A percentile compares a stretch with the other conserved stretches of the same genome.
Evolutionary conservation across 306 rosid genomes (phyloP).

Genomic region (Morella rubra): DNA sequence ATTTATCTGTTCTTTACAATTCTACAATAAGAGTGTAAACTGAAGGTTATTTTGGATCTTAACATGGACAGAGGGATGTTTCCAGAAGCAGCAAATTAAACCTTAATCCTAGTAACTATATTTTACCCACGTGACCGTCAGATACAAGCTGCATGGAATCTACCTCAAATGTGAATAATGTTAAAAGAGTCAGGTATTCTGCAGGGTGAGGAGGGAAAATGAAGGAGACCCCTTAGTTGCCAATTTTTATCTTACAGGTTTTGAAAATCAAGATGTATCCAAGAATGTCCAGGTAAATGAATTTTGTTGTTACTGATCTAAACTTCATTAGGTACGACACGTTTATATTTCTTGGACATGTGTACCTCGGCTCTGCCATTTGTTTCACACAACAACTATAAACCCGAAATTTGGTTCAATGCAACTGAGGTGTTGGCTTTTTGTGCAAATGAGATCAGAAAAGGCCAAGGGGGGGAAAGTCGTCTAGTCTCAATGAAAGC

Average conservation of each 20-base stretch:
- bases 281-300: conserved; percentile 5
- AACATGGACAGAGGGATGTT: too few relatives aligned
- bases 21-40: neutral
- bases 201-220: too few relatives aligned
- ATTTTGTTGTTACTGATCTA: neutral
- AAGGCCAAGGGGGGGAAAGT: conserved; percentile 2
- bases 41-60: neutral
- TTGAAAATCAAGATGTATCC: neutral
- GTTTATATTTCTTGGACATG: neutral
- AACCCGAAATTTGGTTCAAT: conserved; percentile 3
- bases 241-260: neutral
- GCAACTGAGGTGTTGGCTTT: neutral
- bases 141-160: too few relatives aligned
- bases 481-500: neutral
- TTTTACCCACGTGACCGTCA: too few relatives aligned
- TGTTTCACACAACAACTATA: neutral
- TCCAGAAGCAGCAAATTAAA: too few relatives aligned
- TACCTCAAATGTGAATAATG: too few relatives aligned
- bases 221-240: neutral
- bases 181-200: too few relatives aligned
- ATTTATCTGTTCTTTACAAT: conserved; percentile 3
- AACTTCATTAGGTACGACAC: neutral
- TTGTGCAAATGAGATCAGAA: neutral
- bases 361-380: conserved; percentile 4
- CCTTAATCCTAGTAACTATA: too few relatives aligned